These are phyloP conservation scores for Bruguiera sexangula DNA, from an alignment of 345 rosid genomes.

Conservation along the genomic window DNA sequence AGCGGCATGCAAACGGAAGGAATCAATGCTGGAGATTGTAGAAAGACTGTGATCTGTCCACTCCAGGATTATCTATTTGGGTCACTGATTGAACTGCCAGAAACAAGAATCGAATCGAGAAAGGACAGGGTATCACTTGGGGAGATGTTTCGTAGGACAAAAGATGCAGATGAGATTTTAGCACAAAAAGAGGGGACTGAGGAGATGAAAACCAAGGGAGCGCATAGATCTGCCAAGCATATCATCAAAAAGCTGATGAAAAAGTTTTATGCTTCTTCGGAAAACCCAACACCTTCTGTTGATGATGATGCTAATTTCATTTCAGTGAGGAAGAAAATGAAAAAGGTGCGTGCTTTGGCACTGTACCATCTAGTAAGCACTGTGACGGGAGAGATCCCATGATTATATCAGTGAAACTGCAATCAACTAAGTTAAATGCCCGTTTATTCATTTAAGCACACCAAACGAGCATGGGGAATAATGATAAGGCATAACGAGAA, in stretches of 20 bases:
- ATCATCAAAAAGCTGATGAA: constrained; percentile 60
- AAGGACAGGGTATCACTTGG: constrained; percentile 69
- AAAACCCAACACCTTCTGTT: constrained; percentile 21
- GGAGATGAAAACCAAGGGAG: constrained; percentile 43
- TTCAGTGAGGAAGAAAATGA: constrained; percentile 55
- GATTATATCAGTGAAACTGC: too few relatives aligned
- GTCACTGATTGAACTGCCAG: constrained; percentile 54
- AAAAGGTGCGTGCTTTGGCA: constrained; percentile 49
- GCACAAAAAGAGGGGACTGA: constrained; percentile 35
- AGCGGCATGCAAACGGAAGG: constrained; percentile 47
- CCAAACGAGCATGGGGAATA: too few relatives aligned
- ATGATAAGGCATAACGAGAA: too few relatives aligned
- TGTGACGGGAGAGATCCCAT: too few relatives aligned
- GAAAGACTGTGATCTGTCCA: constrained; percentile 45
- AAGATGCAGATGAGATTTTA: constrained; percentile 37
- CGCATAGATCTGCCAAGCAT: constrained; percentile 51
- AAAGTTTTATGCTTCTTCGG: constrained; percentile 48
- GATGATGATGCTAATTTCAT: constrained; percentile 30
- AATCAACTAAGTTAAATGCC: too few relatives aligned
- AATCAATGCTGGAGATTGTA: constrained; percentile 40
- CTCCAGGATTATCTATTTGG: constrained; percentile 84
- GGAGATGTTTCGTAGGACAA: constrained; percentile 63
- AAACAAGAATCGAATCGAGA: constrained; percentile 42
- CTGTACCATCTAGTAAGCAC: constrained; percentile 11
- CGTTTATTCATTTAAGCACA: too few relatives aligned